Percentiles rank a stretch among this genome's conserved stretches.
Conservation (phyloP, 345 rosid genomes). For the Nasturtium officinale region DNA sequence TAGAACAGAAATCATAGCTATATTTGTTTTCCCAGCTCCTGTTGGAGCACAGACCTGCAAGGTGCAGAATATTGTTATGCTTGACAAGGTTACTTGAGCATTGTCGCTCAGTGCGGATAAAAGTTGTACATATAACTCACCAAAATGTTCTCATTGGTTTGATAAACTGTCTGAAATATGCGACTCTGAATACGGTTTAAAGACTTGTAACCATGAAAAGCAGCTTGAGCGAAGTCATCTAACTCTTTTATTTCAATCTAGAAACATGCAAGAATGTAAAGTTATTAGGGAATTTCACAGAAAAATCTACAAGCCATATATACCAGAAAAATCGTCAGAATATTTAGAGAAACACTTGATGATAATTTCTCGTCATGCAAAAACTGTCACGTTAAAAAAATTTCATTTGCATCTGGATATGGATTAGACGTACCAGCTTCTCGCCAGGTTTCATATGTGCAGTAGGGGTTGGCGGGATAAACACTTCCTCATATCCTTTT, state of each 20-base stretch:
- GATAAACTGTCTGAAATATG: slow-evolving; percentile 87
- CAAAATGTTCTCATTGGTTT: slow-evolving; percentile 90
- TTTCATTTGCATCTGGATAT: slow-evolving; percentile 16
- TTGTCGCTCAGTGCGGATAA: slow-evolving; percentile 7
- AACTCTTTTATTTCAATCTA: slow-evolving; percentile 94
- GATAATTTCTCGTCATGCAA: slow-evolving; percentile 16
- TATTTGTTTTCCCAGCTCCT: slow-evolving; percentile 98
- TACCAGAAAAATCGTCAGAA: not conserved
- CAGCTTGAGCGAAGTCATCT: slow-evolving; percentile 95
- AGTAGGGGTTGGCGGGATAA: slow-evolving; percentile 86
- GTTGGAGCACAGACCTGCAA: slow-evolving; percentile 99
- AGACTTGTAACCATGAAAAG: slow-evolving; percentile 90
- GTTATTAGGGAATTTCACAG: slow-evolving; percentile 25
- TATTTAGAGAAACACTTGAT: slow-evolving; percentile 21
- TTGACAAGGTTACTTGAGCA: slow-evolving; percentile 23
- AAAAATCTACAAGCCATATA: slow-evolving; percentile 21
- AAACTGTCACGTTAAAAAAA: not conserved
- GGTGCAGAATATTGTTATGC: slow-evolving; percentile 36
- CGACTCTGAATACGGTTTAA: slow-evolving; percentile 92
- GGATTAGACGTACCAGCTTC: slow-evolving; percentile 68
- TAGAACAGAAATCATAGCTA: slow-evolving; percentile 91
- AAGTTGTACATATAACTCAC: slow-evolving; percentile 53
- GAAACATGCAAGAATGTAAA: slow-evolving; percentile 33
- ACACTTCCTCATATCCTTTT: slow-evolving; percentile 94
- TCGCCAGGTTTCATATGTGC: slow-evolving; percentile 94